Percentiles rank a stretch among this genome's conserved stretches.
Conservation (phyloP, 495 filamentous ascomycete species). For the Friedmanniomyces endolithicus region DNA sequence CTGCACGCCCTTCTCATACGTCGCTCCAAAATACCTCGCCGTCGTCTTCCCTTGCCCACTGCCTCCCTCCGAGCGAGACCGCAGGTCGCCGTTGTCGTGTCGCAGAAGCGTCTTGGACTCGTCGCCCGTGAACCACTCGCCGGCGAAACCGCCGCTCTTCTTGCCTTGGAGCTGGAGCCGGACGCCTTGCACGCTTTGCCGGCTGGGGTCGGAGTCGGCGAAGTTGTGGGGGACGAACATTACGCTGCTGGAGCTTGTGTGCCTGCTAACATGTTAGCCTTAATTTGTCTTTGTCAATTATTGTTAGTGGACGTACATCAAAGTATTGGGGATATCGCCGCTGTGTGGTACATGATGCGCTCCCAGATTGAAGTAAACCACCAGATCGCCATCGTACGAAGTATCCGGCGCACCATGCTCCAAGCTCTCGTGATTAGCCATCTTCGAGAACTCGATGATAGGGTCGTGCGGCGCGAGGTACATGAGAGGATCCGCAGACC, state of each 20-base stretch:
- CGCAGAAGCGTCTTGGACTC: neutral
- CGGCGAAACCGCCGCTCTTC: slow-evolving; percentile 15
- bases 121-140: slow-evolving; percentile 4
- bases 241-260: slow-evolving; percentile 17
- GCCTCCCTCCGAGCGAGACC: neutral
- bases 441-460: slow-evolving; percentile 42
- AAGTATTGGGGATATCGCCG: slow-evolving; percentile 18
- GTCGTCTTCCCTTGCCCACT: neutral
- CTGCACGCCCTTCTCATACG: slow-evolving; percentile 14
- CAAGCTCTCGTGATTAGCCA: slow-evolving; percentile 42
- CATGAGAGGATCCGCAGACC: slow-evolving; percentile 36
- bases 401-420: slow-evolving; percentile 24
- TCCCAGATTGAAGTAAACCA: slow-evolving; percentile 44
- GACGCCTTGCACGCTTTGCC: slow-evolving; percentile 18
- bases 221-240: slow-evolving; percentile 22
- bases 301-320: neutral
- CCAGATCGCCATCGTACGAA: slow-evolving; percentile 36
- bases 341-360: slow-evolving; percentile 41
- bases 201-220: slow-evolving; percentile 16
- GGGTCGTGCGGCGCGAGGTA: slow-evolving; percentile 37
- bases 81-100: slow-evolving; percentile 9
- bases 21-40: slow-evolving; percentile 14
- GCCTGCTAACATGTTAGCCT: neutral
- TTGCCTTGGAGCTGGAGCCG: slow-evolving; percentile 15
- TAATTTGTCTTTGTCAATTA: neutral